A percentile compares a stretch with the other conserved stretches of the same genome.
Conservation (phyloP, 202 grass and related monocot species). For the Carex sylvatica region DNA sequence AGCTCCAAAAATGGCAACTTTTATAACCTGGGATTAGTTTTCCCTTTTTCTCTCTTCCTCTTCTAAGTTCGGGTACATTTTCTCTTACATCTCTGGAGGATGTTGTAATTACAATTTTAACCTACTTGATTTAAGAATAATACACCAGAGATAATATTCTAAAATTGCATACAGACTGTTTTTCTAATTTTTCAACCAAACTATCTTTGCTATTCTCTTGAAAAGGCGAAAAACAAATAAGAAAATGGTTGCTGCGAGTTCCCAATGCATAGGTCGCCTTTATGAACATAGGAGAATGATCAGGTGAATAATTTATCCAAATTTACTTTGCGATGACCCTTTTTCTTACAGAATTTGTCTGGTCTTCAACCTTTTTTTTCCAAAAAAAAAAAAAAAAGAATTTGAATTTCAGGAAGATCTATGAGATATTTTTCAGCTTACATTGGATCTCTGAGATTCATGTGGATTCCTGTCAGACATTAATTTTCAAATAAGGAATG, state of each 20-base stretch:
- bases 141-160: background rate
- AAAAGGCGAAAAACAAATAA: conserved; percentile 8
- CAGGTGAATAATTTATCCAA: conserved; percentile 14
- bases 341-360: background rate
- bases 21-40: conserved; percentile 5
- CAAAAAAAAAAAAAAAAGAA: background rate
- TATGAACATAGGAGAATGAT: conserved; percentile 15
- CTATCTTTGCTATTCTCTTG: conserved; percentile 13
- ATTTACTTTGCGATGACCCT: background rate
- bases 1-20: conserved; percentile 15
- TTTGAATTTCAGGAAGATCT: background rate
- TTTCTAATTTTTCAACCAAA: conserved; percentile 30
- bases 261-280: background rate
- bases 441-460: background rate
- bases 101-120: conserved; percentile 11
- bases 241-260: conserved; percentile 1
- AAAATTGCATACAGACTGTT: conserved; percentile 22
- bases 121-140: conserved; percentile 1
- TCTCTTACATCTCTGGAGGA: background rate
- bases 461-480: background rate
- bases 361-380: too few species aligned
- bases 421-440: background rate
- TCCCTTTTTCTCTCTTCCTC: background rate
- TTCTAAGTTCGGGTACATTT: background rate
- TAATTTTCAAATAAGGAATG: background rate